These are phyloP conservation scores for Hysterium pulicare DNA, from an alignment of 2,329 filamentous ascomycete genomes.

Conservation along the genomic window DNA sequence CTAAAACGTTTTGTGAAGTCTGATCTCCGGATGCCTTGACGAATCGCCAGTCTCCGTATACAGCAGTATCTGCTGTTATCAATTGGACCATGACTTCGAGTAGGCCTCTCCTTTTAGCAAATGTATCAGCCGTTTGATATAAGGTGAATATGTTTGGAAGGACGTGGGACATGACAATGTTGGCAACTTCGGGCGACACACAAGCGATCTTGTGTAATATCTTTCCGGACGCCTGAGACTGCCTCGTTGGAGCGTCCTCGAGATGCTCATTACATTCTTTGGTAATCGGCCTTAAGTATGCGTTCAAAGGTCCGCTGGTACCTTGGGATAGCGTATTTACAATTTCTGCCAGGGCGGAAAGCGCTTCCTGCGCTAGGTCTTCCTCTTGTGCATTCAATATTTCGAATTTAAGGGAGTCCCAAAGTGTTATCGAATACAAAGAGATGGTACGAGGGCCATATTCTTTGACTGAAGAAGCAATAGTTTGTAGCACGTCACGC, in stretches of 20 bases:
- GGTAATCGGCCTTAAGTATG: constrained; percentile 59
- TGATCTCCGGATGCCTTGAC: constrained; percentile 35
- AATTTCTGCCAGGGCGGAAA: constrained; percentile 54
- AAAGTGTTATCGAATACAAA: constrained; percentile 62
- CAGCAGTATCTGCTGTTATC: constrained; percentile 54
- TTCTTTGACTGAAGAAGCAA: constrained; percentile 56
- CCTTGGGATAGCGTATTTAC: constrained; percentile 52
- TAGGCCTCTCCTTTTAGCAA: constrained; percentile 60
- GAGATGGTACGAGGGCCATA: constrained; percentile 60
- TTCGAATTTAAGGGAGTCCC: constrained; percentile 68
- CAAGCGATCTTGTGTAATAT: constrained; percentile 57
- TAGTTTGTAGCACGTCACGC: constrained; percentile 63
- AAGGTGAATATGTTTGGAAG: constrained; percentile 57
- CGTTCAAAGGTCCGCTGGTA: constrained; percentile 46
- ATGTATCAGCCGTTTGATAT: constrained; percentile 59
- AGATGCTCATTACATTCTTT: constrained; percentile 67
- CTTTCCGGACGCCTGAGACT: constrained; percentile 61
- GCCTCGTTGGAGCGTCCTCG: constrained; percentile 65
- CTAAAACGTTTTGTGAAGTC: constrained; percentile 34
- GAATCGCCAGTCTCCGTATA: constrained; percentile 56
- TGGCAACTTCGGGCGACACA: constrained; percentile 54
- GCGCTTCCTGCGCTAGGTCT: constrained; percentile 58
- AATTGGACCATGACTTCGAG: constrained; percentile 59
- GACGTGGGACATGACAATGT: constrained; percentile 54
- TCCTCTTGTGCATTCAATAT: constrained; percentile 66